Evolutionary conservation across 345 rosid genomes (phyloP).

Genomic region (Murraya koenigii): DNA sequence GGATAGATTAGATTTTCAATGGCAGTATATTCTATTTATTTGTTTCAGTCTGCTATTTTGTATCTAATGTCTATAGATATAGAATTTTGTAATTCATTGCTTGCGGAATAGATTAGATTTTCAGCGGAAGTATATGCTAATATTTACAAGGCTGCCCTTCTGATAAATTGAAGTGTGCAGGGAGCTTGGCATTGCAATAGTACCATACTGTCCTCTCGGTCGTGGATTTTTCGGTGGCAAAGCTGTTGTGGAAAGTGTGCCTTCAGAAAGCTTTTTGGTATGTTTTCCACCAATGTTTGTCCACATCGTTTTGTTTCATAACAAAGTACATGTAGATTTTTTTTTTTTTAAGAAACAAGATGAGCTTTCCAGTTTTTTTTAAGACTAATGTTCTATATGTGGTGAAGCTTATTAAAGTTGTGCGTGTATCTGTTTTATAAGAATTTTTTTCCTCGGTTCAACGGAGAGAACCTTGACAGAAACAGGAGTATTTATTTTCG

Average conservation of each 20-base stretch:
- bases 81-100: background rate
- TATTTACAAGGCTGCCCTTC: background rate
- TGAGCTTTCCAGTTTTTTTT: background rate
- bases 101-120: too few relatives aligned
- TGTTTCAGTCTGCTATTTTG: too few relatives aligned
- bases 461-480: slow-evolving; percentile 41
- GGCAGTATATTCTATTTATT: background rate
- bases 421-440: slow-evolving; percentile 11
- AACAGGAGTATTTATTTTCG: slow-evolving; percentile 39
- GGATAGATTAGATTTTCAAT: background rate
- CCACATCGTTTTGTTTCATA: background rate
- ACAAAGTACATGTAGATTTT: background rate
- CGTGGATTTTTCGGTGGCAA: slow-evolving; percentile 27
- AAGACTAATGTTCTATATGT: background rate
- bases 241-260: slow-evolving; percentile 16
- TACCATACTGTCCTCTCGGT: slow-evolving; percentile 26
- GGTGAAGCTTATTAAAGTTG: background rate
- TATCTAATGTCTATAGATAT: too few relatives aligned
- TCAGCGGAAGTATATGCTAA: background rate
- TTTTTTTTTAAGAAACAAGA: background rate
- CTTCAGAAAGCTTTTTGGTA: slow-evolving; percentile 14
- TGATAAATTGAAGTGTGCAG: background rate
- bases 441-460: slow-evolving; percentile 43
- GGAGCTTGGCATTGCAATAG: slow-evolving; percentile 25
- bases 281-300: background rate